phyloP scores from a whole-genome alignment of 345 rosid species.

The Brassica nigra region DNA sequence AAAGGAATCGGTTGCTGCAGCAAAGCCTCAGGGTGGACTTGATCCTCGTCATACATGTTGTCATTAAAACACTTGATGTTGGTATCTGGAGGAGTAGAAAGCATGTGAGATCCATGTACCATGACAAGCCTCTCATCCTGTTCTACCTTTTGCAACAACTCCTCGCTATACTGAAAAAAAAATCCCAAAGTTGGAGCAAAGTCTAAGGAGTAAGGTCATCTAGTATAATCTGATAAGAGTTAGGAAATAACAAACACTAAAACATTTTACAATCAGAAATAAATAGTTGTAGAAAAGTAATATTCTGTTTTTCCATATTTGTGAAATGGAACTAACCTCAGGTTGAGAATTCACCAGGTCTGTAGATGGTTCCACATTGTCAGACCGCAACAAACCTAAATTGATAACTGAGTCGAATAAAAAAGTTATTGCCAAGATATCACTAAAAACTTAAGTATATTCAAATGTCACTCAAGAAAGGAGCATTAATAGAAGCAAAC shows the following conservation, averaged over 20 bases:
- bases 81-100: constrained; percentile 51
- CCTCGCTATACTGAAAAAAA: constrained; percentile 48
- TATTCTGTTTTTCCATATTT: background rate
- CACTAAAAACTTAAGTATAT: background rate
- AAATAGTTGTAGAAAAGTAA: background rate
- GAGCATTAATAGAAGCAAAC: background rate
- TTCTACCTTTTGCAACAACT: constrained; percentile 41
- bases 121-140: constrained; percentile 21
- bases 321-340: constrained; percentile 50
- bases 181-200: constrained; percentile 21
- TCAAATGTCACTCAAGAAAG: background rate
- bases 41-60: constrained; percentile 50
- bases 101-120: constrained; percentile 47
- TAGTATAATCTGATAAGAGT: background rate
- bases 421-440: background rate
- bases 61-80: constrained; percentile 47
- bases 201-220: background rate
- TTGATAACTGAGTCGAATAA: constrained; percentile 2
- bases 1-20: background rate
- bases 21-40: constrained; percentile 44
- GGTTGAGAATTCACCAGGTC: constrained; percentile 48
- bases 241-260: background rate
- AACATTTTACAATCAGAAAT: background rate
- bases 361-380: constrained; percentile 47
- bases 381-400: constrained; percentile 55